Evolutionary conservation across 176 grass and related monocot genomes (phyloP).

Genomic region (Ensete glaucum): DNA sequence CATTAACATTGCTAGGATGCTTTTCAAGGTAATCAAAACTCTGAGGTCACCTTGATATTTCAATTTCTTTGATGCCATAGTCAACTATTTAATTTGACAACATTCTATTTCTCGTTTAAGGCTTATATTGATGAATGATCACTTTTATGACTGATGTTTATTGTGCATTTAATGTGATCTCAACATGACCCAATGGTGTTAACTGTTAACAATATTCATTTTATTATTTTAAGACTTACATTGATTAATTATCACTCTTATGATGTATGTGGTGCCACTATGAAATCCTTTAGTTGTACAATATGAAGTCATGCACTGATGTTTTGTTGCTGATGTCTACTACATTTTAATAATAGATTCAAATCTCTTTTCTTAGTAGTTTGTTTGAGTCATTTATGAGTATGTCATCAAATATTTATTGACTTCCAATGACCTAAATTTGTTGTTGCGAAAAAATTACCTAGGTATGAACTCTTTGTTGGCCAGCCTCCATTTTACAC

Average conservation of each 20-base stretch:
- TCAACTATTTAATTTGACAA: not conserved
- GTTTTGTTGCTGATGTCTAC: not conserved
- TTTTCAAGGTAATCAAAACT: not conserved
- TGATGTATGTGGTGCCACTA: not conserved
- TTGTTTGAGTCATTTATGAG: not conserved
- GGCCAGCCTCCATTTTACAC: conserved; percentile 98
- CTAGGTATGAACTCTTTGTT: conserved; percentile 91
- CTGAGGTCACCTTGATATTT: not conserved
- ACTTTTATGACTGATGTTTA: too few species aligned
- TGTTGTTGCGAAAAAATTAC: conserved; percentile 12
- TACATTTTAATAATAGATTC: not conserved
- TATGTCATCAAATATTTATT: not conserved
- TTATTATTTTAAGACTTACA: too few species aligned
- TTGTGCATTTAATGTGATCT: too few species aligned
- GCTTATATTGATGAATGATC: too few species aligned
- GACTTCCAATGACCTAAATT: conserved; percentile 7
- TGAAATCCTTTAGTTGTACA: not conserved
- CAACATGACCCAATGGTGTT: too few species aligned
- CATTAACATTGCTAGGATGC: not conserved
- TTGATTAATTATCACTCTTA: too few species aligned
- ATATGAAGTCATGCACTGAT: not conserved
- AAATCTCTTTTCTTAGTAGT: not conserved
- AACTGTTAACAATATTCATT: too few species aligned
- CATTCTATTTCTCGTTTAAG: too few species aligned
- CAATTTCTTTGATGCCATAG: not conserved